phyloP scores from a whole-genome alignment of 352 stramenopile genomes.

The Globisporangium megalacanthum region DNA sequence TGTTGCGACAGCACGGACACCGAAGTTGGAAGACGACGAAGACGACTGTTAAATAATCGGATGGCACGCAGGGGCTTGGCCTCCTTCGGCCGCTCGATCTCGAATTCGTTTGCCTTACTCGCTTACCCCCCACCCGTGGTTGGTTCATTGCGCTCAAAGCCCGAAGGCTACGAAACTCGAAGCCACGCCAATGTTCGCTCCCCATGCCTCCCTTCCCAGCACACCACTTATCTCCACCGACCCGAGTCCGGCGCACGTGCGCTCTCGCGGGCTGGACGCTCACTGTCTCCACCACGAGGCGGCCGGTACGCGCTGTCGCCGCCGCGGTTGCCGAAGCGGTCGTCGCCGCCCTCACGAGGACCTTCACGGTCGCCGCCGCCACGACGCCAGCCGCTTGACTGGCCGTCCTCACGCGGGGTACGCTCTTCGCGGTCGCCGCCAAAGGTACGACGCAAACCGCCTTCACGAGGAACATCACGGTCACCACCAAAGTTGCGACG shows the following conservation, averaged over 20 bases:
- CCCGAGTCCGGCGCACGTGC: conserved; percentile 52
- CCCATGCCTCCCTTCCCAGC: no score
- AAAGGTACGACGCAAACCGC: conserved; percentile 26
- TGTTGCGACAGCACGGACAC: neutral
- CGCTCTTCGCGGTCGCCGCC: conserved; percentile 34
- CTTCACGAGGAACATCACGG: conserved; percentile 21
- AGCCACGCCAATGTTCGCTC: neutral
- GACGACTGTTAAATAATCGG: neutral
- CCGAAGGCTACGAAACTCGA: neutral
- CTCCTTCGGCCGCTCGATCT: neutral
- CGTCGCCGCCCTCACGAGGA: conserved; percentile 28
- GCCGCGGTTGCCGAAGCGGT: conserved; percentile 36
- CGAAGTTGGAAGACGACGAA: neutral
- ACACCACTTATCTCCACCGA: conserved; percentile 48
- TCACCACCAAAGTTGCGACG: conserved; percentile 28
- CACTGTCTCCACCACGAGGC: conserved; percentile 21
- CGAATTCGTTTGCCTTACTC: neutral
- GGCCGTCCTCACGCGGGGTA: conserved; percentile 15
- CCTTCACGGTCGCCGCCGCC: conserved; percentile 21
- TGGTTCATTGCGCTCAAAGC: neutral
- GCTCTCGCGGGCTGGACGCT: conserved; percentile 26
- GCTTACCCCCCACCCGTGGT: neutral
- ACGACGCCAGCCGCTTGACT: conserved; percentile 18
- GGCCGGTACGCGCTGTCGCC: conserved; percentile 55
- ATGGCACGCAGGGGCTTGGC: neutral